These are phyloP conservation scores for Teratosphaeria viscida DNA, from an alignment of 2,329 filamentous ascomycete genomes.

Conservation along the genomic window DNA sequence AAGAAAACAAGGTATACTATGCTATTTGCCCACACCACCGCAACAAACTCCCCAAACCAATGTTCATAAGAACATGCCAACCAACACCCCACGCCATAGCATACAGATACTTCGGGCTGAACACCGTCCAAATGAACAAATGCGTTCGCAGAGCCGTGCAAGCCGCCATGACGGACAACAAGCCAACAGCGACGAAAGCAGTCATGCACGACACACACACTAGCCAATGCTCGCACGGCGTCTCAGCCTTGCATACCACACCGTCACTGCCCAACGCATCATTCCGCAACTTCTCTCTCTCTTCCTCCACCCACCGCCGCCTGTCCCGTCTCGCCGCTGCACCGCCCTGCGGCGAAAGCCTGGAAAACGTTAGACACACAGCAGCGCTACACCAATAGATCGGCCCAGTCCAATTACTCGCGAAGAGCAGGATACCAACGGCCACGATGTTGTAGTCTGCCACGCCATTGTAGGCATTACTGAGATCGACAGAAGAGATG, in stretches of 20 bases:
- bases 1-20: neutral
- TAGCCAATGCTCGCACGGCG: slow-evolving; percentile 10
- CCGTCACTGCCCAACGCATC: slow-evolving; percentile 6
- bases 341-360: slow-evolving; percentile 25
- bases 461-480: slow-evolving; percentile 89
- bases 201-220: slow-evolving; percentile 56
- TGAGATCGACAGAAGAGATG: slow-evolving; percentile 90
- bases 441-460: slow-evolving; percentile 66
- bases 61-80: slow-evolving; percentile 67
- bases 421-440: slow-evolving; percentile 74
- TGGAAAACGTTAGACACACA: slow-evolving; percentile 33
- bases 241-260: neutral
- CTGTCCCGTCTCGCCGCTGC: slow-evolving; percentile 8
- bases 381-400: slow-evolving; percentile 73
- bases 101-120: slow-evolving; percentile 93
- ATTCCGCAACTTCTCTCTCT: slow-evolving; percentile 17
- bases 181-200: slow-evolving; percentile 54
- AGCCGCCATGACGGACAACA: slow-evolving; percentile 73
- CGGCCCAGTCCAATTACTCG: slow-evolving; percentile 83
- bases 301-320: slow-evolving; percentile 19
- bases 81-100: slow-evolving; percentile 77
- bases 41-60: slow-evolving; percentile 49
- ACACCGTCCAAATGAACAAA: slow-evolving; percentile 97
- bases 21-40: slow-evolving; percentile 20
- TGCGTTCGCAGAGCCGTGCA: slow-evolving; percentile 78